phyloP scores from a whole-genome alignment of 2,329 filamentous ascomycete genomes.

The Exophiala xenobiotica region DNA sequence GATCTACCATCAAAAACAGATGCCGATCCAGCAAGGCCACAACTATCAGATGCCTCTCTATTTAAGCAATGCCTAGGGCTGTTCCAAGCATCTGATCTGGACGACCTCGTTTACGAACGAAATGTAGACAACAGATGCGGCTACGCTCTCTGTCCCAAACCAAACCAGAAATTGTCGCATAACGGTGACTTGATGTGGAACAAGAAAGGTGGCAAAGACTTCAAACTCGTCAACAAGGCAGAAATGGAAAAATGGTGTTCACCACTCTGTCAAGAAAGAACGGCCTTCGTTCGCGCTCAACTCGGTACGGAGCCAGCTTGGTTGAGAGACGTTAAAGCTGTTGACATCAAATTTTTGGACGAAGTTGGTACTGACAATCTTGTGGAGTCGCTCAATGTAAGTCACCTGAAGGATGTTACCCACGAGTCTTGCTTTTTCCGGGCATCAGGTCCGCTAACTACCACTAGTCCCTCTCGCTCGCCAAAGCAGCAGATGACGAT shows the following conservation, averaged over 20 bases:
- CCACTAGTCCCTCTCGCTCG: constrained; percentile 14
- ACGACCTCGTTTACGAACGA: constrained; percentile 82
- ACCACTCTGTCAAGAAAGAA: constrained; percentile 71
- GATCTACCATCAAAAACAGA: constrained; percentile 57
- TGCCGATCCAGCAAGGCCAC: constrained; percentile 53
- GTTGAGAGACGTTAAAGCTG: constrained; percentile 65
- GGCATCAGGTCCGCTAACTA: constrained; percentile 1
- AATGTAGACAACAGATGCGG: constrained; percentile 81
- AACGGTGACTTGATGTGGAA: constrained; percentile 55
- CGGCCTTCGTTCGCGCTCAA: constrained; percentile 85
- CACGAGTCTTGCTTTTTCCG: background rate
- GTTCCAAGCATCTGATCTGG: constrained; percentile 87
- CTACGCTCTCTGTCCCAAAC: constrained; percentile 72
- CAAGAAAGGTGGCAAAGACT: constrained; percentile 55
- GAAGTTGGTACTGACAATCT: constrained; percentile 48
- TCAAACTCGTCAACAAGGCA: constrained; percentile 66
- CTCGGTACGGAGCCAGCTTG: constrained; percentile 81
- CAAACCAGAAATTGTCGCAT: constrained; percentile 57
- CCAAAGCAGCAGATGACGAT: constrained; percentile 32
- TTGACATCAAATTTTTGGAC: constrained; percentile 63
- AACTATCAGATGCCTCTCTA: constrained; percentile 58
- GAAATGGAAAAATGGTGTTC: constrained; percentile 87
- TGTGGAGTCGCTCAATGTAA: constrained; percentile 20
- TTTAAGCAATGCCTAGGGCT: constrained; percentile 67
- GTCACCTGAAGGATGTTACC: background rate